These are phyloP conservation scores for Nephelium lappaceum DNA, from an alignment of 345 rosid species.

Conservation along the genomic window DNA sequence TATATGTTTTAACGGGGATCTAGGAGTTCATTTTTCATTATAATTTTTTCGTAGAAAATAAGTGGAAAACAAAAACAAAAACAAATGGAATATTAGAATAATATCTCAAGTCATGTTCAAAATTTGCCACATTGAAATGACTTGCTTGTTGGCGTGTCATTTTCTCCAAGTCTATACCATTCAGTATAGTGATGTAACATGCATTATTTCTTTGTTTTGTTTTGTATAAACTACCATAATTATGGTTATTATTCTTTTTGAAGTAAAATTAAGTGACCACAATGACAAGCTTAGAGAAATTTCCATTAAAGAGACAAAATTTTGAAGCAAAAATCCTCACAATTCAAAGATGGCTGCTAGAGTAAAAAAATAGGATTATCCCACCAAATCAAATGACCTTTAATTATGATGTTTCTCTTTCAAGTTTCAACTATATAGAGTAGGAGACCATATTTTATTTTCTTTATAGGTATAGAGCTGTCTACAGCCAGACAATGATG, in stretches of 20 bases:
- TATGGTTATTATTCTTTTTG: too few species aligned
- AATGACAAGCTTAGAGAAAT: too few species aligned
- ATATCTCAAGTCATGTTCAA: background rate
- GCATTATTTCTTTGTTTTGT: background rate
- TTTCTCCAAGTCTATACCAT: background rate
- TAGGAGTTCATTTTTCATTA: background rate
- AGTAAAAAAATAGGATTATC: background rate
- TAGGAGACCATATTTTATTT: too few species aligned
- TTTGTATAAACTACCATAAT: background rate
- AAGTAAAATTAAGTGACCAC: too few species aligned
- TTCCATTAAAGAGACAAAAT: too few species aligned
- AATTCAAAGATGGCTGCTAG: background rate
- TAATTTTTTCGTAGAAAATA: too few species aligned
- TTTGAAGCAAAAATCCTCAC: background rate
- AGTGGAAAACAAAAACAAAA: too few species aligned
- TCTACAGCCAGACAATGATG: background rate
- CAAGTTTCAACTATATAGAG: too few species aligned
- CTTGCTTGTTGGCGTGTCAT: background rate
- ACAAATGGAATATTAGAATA: too few species aligned
- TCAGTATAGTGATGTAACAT: background rate
- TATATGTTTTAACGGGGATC: too few species aligned
- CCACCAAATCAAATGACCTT: background rate
- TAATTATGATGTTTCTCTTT: background rate
- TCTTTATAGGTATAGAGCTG: too few species aligned
- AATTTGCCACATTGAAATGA: background rate